Conservation (phyloP, 176 grass and related monocot species). For the Carex cristatella region DNA sequence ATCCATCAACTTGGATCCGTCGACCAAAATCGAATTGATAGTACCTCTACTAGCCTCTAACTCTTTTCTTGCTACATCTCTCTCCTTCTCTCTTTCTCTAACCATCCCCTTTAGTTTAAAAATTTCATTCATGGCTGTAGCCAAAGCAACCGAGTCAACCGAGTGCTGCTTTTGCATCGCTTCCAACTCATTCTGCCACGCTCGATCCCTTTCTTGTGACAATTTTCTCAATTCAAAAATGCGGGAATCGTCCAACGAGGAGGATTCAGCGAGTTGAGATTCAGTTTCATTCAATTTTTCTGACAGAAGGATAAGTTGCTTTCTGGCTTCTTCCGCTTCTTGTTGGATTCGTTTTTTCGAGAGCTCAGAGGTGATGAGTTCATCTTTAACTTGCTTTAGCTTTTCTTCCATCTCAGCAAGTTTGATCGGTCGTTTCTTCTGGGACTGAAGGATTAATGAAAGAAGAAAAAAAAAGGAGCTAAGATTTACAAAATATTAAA, state of each 20-base stretch:
- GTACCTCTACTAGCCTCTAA: constrained; percentile 60
- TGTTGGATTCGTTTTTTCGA: constrained; percentile 55
- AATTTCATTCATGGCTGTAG: constrained; percentile 62
- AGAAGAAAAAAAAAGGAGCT: constrained; percentile 20
- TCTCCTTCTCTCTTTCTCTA: constrained; percentile 47
- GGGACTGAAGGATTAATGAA: constrained; percentile 28
- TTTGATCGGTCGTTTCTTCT: constrained; percentile 63
- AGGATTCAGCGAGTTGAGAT: constrained; percentile 35
- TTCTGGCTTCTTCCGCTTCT: constrained; percentile 58
- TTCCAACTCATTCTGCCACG: constrained; percentile 94
- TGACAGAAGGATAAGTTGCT: constrained; percentile 33
- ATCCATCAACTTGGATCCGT: constrained; percentile 94
- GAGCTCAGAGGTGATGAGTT: constrained; percentile 59
- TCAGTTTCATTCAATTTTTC: constrained; percentile 43
- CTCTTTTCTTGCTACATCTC: constrained; percentile 62
- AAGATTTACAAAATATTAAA: neutral
- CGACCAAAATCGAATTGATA: constrained; percentile 74
- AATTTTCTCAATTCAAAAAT: constrained; percentile 73
- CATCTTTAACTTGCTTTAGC: constrained; percentile 70
- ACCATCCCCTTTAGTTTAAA: constrained; percentile 63
- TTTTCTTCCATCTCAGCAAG: constrained; percentile 63
- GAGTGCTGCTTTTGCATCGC: constrained; percentile 90
- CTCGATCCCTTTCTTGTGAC: constrained; percentile 87
- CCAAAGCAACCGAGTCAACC: constrained; percentile 62
- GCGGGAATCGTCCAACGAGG: constrained; percentile 56